phyloP scores from a whole-genome alignment of 441 rosid genomes.

The Brassica hybrid region DNA sequence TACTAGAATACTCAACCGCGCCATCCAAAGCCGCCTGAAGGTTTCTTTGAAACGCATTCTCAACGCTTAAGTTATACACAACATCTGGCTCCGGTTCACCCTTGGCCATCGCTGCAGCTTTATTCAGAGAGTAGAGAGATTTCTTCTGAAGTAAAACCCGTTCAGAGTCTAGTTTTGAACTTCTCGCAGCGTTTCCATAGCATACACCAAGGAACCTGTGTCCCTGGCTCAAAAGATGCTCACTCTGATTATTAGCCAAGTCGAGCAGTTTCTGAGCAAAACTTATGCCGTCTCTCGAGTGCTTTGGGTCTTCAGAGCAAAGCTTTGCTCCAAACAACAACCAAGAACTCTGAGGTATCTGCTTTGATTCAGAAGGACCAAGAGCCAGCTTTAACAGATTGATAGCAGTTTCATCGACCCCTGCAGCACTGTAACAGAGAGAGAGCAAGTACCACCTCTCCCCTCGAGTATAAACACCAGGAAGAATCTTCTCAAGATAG shows the following conservation, averaged over 20 bases:
- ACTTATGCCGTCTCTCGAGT: slow-evolving; percentile 65
- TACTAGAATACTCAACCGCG: slow-evolving; percentile 61
- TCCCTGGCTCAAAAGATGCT: slow-evolving; percentile 62
- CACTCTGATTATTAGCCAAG: slow-evolving; percentile 44
- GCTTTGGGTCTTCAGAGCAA: slow-evolving; percentile 66
- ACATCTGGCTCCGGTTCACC: slow-evolving; percentile 59
- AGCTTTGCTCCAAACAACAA: slow-evolving; percentile 80
- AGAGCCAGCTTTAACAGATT: slow-evolving; percentile 71
- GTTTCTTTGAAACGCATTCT: slow-evolving; percentile 87
- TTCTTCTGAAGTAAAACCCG: slow-evolving; percentile 64
- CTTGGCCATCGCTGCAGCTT: slow-evolving; percentile 55
- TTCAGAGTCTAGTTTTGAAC: slow-evolving; percentile 69
- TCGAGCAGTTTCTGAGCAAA: slow-evolving; percentile 63
- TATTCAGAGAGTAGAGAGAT: slow-evolving; percentile 63
- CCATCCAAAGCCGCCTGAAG: slow-evolving; percentile 70
- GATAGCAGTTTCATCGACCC: slow-evolving; percentile 69
- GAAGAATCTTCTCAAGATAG: slow-evolving; percentile 77
- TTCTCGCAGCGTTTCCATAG: slow-evolving; percentile 79
- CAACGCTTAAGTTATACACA: slow-evolving; percentile 63
- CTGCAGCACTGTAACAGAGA: slow-evolving; percentile 82
- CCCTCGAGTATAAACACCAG: slow-evolving; percentile 66
- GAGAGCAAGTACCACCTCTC: slow-evolving; percentile 93
- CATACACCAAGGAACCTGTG: slow-evolving; percentile 83
- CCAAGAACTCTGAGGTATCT: slow-evolving; percentile 57
- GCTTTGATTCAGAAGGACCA: slow-evolving; percentile 76